Evolutionary conservation across 75 land plant species (phyloP).

Genomic region (Larix kaempferi): DNA sequence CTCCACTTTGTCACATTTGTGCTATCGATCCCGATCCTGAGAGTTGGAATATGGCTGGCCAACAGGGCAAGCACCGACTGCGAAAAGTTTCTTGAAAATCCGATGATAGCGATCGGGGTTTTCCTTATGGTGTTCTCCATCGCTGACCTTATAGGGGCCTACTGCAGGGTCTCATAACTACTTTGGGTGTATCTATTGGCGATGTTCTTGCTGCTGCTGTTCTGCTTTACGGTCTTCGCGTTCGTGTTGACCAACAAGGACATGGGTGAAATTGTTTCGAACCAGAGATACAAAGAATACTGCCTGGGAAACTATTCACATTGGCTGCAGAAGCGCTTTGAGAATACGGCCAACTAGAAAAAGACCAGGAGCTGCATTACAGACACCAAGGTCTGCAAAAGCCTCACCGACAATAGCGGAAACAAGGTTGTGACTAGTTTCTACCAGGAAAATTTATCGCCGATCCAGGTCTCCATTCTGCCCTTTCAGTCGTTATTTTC

Average conservation of each 20-base stretch:
- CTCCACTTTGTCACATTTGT: constrained; percentile 47
- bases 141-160: constrained; percentile 24
- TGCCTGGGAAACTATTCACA: constrained; percentile 29
- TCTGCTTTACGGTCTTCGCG: constrained; percentile 39
- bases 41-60: constrained; percentile 38
- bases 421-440: constrained; percentile 17
- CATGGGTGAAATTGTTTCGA: constrained; percentile 27
- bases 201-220: constrained; percentile 29
- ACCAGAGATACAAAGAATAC: constrained; percentile 31
- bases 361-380: constrained; percentile 27
- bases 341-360: constrained; percentile 24
- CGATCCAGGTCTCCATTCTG: constrained; percentile 38
- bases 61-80: constrained; percentile 36
- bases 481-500: background rate
- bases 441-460: constrained; percentile 22
- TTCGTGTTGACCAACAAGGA: constrained; percentile 35
- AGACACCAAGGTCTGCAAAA: constrained; percentile 26
- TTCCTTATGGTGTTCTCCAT: constrained; percentile 42
- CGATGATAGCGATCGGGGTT: constrained; percentile 43
- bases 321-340: constrained; percentile 35
- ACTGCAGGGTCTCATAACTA: constrained; percentile 19
- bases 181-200: constrained; percentile 28
- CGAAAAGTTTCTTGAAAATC: constrained; percentile 39
- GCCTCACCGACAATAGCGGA: background rate
- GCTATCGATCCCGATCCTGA: constrained; percentile 40